These are phyloP conservation scores for Sanghuangporus baumii DNA, from an alignment of 1,284 basidiomycete species.

Conservation along the genomic window DNA sequence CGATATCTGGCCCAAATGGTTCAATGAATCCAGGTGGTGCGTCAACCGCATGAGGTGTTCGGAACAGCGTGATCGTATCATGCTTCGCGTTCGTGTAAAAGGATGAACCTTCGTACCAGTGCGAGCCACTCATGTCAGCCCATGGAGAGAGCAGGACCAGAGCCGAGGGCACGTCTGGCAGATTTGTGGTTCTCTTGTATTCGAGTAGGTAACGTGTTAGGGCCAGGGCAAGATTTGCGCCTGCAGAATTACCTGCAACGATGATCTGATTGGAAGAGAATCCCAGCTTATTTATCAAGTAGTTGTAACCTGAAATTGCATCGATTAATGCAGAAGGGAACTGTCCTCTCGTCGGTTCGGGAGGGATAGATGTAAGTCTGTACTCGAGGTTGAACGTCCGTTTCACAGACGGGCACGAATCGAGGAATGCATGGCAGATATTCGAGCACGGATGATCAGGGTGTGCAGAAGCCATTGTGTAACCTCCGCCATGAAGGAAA, in stretches of 20 bases:
- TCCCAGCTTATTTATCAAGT: slow-evolving; percentile 34
- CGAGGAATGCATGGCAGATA: slow-evolving; percentile 20
- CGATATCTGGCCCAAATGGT: slow-evolving; percentile 35
- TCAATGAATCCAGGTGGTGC: slow-evolving; percentile 28
- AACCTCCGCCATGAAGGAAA: slow-evolving; percentile 47
- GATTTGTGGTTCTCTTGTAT: slow-evolving; percentile 25
- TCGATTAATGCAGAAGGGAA: slow-evolving; percentile 48
- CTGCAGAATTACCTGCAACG: slow-evolving; percentile 50
- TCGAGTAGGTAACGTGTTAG: slow-evolving; percentile 29
- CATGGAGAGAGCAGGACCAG: slow-evolving; percentile 55
- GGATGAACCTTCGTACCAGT: slow-evolving; percentile 29
- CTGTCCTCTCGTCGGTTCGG: slow-evolving; percentile 23
- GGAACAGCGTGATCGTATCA: slow-evolving; percentile 33
- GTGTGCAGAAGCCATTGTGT: slow-evolving; percentile 38
- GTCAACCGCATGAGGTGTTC: slow-evolving; percentile 14
- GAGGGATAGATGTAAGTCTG: slow-evolving; percentile 23
- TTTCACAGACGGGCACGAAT: slow-evolving; percentile 21
- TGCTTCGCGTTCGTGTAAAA: slow-evolving; percentile 25
- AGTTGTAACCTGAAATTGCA: slow-evolving; percentile 38
- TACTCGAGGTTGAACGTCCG: slow-evolving; percentile 32
- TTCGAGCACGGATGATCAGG: slow-evolving; percentile 32
- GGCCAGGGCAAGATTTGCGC: slow-evolving; percentile 45
- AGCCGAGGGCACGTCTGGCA: slow-evolving; percentile 41
- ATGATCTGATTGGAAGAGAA: slow-evolving; percentile 41
- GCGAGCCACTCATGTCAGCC: slow-evolving; percentile 42